Conservation (phyloP, 352 stramenopile species). For the Pythium biforme region DNA sequence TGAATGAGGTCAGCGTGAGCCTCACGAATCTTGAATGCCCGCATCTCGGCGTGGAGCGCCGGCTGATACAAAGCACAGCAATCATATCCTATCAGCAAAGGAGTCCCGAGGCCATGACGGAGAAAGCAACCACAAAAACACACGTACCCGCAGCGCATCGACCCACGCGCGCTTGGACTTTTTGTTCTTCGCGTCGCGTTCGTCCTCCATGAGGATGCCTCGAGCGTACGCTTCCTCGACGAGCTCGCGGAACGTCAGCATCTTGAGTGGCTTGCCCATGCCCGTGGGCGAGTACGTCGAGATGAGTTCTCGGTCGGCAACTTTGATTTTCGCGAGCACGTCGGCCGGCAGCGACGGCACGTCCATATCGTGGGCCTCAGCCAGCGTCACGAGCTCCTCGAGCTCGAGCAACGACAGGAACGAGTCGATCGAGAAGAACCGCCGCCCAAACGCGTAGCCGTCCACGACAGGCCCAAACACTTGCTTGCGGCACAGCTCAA, state of each 20-base stretch:
- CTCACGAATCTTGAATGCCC: constrained; percentile 32
- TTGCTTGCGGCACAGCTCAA: constrained; percentile 22
- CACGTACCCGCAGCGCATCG: constrained; percentile 41
- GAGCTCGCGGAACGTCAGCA: constrained; percentile 61
- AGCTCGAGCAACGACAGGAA: constrained; percentile 51
- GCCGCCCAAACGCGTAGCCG: constrained; percentile 62
- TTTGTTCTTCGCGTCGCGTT: constrained; percentile 43
- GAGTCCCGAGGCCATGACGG: no score
- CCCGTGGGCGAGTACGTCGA: constrained; percentile 35
- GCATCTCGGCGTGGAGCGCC: constrained; percentile 32
- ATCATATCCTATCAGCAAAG: not conserved
- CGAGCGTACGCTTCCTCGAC: constrained; percentile 50
- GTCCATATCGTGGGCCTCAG: constrained; percentile 28
- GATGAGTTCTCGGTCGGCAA: constrained; percentile 47
- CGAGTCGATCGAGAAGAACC: constrained; percentile 53
- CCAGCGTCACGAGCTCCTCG: constrained; percentile 40
- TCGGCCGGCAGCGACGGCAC: constrained; percentile 33
- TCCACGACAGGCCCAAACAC: constrained; percentile 29
- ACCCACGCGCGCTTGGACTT: constrained; percentile 66
- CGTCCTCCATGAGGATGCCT: constrained; percentile 38
- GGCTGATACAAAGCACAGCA: constrained; percentile 24
- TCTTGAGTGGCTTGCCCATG: constrained; percentile 46
- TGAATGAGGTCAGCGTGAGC: constrained; percentile 46
- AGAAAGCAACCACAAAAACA: not conserved
- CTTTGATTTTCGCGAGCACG: constrained; percentile 45